phyloP scores from a whole-genome alignment of 768 basidiomycete species.

The Leccinum fibrillosum region DNA sequence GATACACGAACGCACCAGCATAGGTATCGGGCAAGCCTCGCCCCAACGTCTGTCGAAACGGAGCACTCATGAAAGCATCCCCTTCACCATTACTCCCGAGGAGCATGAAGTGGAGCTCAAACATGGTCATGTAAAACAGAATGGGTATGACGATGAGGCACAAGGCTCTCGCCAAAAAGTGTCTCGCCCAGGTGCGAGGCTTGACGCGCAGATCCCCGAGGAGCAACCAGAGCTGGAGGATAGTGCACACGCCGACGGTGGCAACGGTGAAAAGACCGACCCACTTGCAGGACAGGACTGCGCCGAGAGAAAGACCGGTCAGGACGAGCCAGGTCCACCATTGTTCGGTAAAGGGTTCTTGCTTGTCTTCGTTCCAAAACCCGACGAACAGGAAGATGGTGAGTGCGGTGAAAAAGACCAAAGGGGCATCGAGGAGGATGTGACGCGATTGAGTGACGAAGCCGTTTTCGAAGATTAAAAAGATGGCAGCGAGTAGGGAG shows the following conservation, averaged over 20 bases:
- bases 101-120: slow-evolving; percentile 90
- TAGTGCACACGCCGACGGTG: slow-evolving; percentile 81
- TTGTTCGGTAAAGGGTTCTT: slow-evolving; percentile 71
- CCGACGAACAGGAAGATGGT: slow-evolving; percentile 83
- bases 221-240: slow-evolving; percentile 84
- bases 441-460: slow-evolving; percentile 93
- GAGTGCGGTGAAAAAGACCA: slow-evolving; percentile 96
- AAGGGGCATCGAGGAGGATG: slow-evolving; percentile 97
- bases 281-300: slow-evolving; percentile 95
- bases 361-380: slow-evolving; percentile 89
- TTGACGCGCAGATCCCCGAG: slow-evolving; percentile 84
- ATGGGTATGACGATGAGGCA: slow-evolving; percentile 86
- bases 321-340: slow-evolving; percentile 96
- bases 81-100: slow-evolving; percentile 91
- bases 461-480: slow-evolving; percentile 96
- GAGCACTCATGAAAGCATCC: slow-evolving; percentile 98
- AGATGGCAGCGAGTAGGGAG: slow-evolving; percentile 83
- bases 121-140: slow-evolving; percentile 95
- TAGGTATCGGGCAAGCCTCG: slow-evolving; percentile 91
- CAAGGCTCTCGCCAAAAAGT: slow-evolving; percentile 86
- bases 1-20: slow-evolving; percentile 59
- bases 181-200: slow-evolving; percentile 70
- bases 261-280: slow-evolving; percentile 98
- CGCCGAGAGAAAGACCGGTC: slow-evolving; percentile 87
- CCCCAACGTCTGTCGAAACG: slow-evolving; percentile 93